Conservation (phyloP, 768 basidiomycete species). For the Mycena sanguinolenta region DNA sequence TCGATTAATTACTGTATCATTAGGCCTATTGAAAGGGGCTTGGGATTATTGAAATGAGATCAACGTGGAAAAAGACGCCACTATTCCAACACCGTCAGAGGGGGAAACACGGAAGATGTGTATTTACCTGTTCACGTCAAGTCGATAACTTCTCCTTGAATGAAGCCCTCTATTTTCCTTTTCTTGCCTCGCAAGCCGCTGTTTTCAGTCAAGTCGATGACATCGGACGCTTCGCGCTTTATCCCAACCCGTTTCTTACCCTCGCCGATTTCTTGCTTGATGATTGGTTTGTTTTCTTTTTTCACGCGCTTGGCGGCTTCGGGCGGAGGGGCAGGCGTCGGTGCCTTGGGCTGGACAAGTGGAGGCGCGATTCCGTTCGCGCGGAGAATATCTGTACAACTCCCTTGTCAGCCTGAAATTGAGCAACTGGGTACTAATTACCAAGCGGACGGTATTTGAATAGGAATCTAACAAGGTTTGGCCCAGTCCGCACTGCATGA, state of each 20-base stretch:
- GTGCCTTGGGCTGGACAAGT: background rate
- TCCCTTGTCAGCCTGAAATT: background rate
- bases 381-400: conserved; percentile 14
- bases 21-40: background rate
- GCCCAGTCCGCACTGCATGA: background rate
- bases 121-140: conserved; percentile 18
- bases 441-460: conserved; percentile 29
- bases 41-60: background rate
- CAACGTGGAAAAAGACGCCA: background rate
- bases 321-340: background rate
- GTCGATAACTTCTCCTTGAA: conserved; percentile 27
- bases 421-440: background rate
- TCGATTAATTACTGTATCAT: background rate
- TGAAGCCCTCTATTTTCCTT: conserved; percentile 10
- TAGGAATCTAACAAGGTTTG: conserved; percentile 10
- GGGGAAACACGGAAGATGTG: background rate
- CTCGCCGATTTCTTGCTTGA: background rate
- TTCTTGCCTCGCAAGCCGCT: conserved; percentile 11
- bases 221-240: conserved; percentile 6
- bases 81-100: background rate
- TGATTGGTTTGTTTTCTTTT: conserved; percentile 9
- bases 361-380: conserved; percentile 30
- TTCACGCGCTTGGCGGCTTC: background rate
- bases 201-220: conserved; percentile 29
- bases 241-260: conserved; percentile 12